Conservation (phyloP, 2,329 filamentous ascomycete species). For the Epichloe bromicola region DNA sequence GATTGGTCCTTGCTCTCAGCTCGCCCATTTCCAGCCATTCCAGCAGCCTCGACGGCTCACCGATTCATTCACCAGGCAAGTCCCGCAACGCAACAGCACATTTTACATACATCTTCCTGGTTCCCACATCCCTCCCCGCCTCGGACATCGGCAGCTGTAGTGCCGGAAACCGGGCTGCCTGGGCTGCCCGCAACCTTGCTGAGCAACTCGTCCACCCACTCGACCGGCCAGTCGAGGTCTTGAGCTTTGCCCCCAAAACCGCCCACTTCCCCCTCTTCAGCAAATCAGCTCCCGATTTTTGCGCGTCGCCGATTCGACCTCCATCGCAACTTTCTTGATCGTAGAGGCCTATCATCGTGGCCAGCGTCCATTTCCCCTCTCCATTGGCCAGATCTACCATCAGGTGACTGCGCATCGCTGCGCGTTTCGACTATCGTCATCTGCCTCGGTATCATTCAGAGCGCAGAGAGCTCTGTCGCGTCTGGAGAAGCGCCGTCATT, state of each 20-base stretch:
- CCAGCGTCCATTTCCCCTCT: constrained; percentile 26
- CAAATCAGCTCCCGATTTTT: constrained; percentile 38
- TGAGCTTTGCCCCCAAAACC: constrained; percentile 8
- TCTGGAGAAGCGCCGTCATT: constrained; percentile 1
- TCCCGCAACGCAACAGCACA: neutral
- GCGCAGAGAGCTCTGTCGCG: constrained; percentile 10
- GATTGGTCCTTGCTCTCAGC: neutral
- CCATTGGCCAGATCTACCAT: constrained; percentile 34
- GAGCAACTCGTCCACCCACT: constrained; percentile 1
- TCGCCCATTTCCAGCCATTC: neutral
- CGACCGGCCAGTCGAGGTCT: neutral
- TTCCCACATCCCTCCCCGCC: neutral
- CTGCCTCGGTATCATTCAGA: constrained; percentile 13
- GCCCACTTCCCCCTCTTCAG: constrained; percentile 14
- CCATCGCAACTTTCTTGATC: constrained; percentile 25
- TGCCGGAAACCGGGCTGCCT: constrained; percentile 4
- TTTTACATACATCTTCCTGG: neutral
- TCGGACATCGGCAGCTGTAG: constrained; percentile 7
- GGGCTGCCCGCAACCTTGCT: constrained; percentile 1
- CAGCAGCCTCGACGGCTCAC: neutral
- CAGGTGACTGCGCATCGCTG: constrained; percentile 34
- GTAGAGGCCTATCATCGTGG: constrained; percentile 39
- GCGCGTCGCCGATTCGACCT: constrained; percentile 20
- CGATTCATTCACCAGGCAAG: neutral
- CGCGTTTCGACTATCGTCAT: constrained; percentile 10